Evolutionary conservation across 495 filamentous ascomycete species (phyloP).

Genomic region (Rostrohypoxylon terebratum): DNA sequence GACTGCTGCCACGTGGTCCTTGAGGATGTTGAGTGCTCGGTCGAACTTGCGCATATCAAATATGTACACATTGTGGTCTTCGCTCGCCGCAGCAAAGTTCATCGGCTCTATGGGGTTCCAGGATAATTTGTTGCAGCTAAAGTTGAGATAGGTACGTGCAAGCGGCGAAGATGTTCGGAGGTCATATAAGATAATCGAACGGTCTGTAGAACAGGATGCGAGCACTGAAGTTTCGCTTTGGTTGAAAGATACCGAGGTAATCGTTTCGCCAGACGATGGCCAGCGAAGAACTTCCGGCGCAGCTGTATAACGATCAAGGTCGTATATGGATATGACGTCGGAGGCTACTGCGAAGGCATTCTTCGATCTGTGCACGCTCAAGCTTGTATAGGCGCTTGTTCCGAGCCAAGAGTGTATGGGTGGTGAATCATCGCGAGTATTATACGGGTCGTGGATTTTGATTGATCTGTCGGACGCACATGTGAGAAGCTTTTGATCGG

Average conservation of each 20-base stretch:
- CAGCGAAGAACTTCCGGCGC: slow-evolving; percentile 84
- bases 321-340: slow-evolving; percentile 85
- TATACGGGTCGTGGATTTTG: slow-evolving; percentile 92
- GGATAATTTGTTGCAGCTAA: slow-evolving; percentile 84
- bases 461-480: slow-evolving; percentile 88
- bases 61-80: slow-evolving; percentile 69
- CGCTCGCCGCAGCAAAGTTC: slow-evolving; percentile 86
- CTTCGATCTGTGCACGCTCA: slow-evolving; percentile 81
- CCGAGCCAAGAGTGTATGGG: slow-evolving; percentile 88
- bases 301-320: slow-evolving; percentile 78
- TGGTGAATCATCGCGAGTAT: slow-evolving; percentile 68
- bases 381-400: slow-evolving; percentile 79
- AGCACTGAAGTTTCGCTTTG: slow-evolving; percentile 92
- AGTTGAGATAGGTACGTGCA: slow-evolving; percentile 78
- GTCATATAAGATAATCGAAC: slow-evolving; percentile 85
- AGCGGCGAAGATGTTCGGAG: slow-evolving; percentile 87
- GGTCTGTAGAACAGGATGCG: slow-evolving; percentile 83
- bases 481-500: slow-evolving; percentile 84
- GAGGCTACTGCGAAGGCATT: slow-evolving; percentile 84
- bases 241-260: slow-evolving; percentile 90
- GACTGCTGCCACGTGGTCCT: slow-evolving; percentile 94
- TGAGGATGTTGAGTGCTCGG: slow-evolving; percentile 88
- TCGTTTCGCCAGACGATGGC: slow-evolving; percentile 91
- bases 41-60: slow-evolving; percentile 90
- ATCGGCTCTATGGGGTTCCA: slow-evolving; percentile 98